Evolutionary conservation across 495 filamentous ascomycete genomes (phyloP), one percentile per base, ranked within the genome.

Genomic region (Patellaria atrata): DNA sequence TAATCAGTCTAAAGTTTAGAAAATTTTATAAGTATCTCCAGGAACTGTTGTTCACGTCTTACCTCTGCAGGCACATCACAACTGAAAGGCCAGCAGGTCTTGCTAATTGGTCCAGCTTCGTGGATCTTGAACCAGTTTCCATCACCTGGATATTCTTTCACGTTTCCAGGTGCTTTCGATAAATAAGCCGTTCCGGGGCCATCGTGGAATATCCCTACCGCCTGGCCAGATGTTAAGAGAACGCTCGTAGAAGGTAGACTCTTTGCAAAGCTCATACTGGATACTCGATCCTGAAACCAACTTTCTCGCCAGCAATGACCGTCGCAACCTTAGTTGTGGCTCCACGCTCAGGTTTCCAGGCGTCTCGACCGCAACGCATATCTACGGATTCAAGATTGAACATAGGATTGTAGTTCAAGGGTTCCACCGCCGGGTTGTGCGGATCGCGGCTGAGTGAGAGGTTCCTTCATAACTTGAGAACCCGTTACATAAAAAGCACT

Each of bases 361-460:
- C 33, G 12, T 27, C 35, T 1, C 40, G 33, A 15, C 40, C 40
- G 27, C 40, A 43, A 12, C 27, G 18, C 12, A 43, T 21, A 19
- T 43, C 34, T 9, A 15, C 11, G 27, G 13, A 7, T 20, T 31
- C 27, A 11, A 43, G 27, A 30, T 44, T 36, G 14, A 38, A 38
- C 26, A 22, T 35, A 22, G 41, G 41, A n/a, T n/a, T n/a, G n/a
- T n/a, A n/a, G n/a, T n/a, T n/a, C n/a, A n/a, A n/a, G n/a, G n/a
- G n/a, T n/a, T n/a, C n/a, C n/a, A n/a, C n/a, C n/a, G n/a, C n/a
- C n/a, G n/a, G n/a, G n/a, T n/a, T n/a, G n/a, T n/a, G n/a, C n/a
- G n/a, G n/a, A n/a, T n/a, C n/a, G n/a, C n/a, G n/a, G n/a, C n/a
- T n/a, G n/a, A n/a, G n/a, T n/a, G n/a, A n/a, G n/a, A n/a, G n/a